Base-by-base conservation (phyloP, 192 early-diverging fungal species). In the Umbelopsis isabellina region DNA sequence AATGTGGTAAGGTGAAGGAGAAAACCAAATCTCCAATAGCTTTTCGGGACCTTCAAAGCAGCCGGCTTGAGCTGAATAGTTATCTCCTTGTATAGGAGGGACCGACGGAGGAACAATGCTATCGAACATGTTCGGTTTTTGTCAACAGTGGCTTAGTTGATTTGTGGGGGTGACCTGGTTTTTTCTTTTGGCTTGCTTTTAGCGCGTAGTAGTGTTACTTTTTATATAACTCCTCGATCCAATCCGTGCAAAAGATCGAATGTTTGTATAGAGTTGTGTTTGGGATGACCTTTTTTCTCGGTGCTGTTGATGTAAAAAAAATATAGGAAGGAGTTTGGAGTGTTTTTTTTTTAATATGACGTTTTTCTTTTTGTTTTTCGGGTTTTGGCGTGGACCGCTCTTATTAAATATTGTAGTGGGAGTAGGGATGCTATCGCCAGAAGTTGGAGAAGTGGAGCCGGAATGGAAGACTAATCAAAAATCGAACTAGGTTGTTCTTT, bases 11-110 rank as follows among this genome's bases (percentile, higher is more conserved):
- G 83, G 79, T 50, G 81, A 79, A 65, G 87, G 85, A 27, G 83
- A 73, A 81, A 99, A 99, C 97, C 96, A 99, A 72, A 99, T 89
- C 77, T 99, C 97, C 72, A 99, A 81, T 37, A 99, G 88, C 82
- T 99, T 99, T 80, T 99, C 97, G 73, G 97, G 95, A 44, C 97
- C 97, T 80, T 99, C 97, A 80, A 99, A 99, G 72, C 81, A 80
- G 22, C 85, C 85, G 55, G 68, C 52, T 30, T 75, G 51, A 25
- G 74, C 74, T 45, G 78, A 79, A 51, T 79, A 79, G 46, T 79
- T 79, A 50, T 70, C 68, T 16, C 77, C 77, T 22, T 72, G 64
- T 7, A 64, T 61, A 71, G 76, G 76, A 1, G 67, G 49, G 53
- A 55, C 53, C n/a, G 67, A 71, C n/a, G 76, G 71, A 50, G 49